Base-by-base conservation (phyloP, 306 rosid species). In the Medicago arabica region DNA sequence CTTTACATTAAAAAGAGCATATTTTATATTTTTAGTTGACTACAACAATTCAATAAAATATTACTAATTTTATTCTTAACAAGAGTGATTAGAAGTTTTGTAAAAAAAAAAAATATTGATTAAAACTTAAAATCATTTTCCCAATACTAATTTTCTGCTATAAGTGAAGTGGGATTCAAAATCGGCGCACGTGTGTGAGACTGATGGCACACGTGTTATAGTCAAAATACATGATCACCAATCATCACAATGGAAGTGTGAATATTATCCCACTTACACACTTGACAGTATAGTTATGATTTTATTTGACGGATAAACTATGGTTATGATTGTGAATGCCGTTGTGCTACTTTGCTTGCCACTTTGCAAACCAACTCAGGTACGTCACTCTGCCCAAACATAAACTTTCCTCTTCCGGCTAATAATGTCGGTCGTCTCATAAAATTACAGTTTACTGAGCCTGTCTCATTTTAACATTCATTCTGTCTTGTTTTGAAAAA, bases 191-290 rank as follows among this genome's bases (percentile, higher is more conserved):
- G 75, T 36, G 74, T 54, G 71, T 55, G 19, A 28, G 16, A 74
- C 6, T 46, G 40, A 53, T 21, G 36, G 66, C 78, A 83, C 87
- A 84, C 89, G 85, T 82, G 85, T 75, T 69, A 34, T 40, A 47
- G 83, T 77, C 85, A 78, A 85, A 62, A 74, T 70, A 74, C 43
- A 71, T 77, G 17, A 88, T 72, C 53, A 43, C 66, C 79, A 85
- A 85, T 81, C 54, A 88, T 85, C 79, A 79, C 79, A 81, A 44
- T 44, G 47, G 72, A 57, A 67, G 83, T 17, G 65, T 74, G 84
- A 69, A 83, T 75, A 46, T 81, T 44, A 55, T 55, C 19, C 72
- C 68, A 9, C 72, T 62, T 70, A 62, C 43, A 62, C 43, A 23
- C 28, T 70, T 57, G 38, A 55, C 34, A 9, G 8, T 2, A 41